phyloP scores from a whole-genome alignment of 257 asterid genomes.

The Dorcoceras hygrometricum region DNA sequence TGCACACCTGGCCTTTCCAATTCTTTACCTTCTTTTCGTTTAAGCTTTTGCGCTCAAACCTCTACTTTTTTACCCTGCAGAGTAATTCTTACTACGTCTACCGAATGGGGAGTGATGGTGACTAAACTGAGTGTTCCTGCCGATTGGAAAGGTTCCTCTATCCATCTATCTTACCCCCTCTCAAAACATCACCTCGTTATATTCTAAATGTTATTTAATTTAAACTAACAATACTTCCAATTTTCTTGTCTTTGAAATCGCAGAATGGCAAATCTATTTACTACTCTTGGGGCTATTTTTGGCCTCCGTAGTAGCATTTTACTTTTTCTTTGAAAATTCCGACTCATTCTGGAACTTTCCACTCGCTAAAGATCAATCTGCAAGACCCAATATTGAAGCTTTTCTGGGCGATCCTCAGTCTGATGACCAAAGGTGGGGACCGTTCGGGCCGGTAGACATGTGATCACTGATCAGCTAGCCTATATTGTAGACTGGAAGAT shows the following conservation, averaged over 20 bases:
- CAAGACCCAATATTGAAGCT: conserved; percentile 41
- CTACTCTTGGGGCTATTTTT: conserved; percentile 74
- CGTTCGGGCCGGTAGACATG: conserved; percentile 49
- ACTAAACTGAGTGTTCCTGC: conserved; percentile 80
- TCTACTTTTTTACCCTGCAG: conserved; percentile 35
- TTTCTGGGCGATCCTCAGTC: conserved; percentile 45
- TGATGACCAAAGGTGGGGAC: conserved; percentile 49
- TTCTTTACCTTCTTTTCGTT: not conserved
- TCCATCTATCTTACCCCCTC: conserved; percentile 5
- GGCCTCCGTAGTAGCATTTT: conserved; percentile 72
- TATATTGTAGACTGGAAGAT: not conserved
- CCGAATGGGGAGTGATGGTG: conserved; percentile 82
- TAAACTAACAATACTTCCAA: not conserved
- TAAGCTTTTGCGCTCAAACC: not conserved
- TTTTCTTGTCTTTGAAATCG: conserved; percentile 22
- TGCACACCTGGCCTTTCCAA: too few relatives aligned
- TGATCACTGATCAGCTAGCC: conserved; percentile 21
- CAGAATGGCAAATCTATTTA: conserved; percentile 95
- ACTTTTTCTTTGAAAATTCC: conserved; percentile 78
- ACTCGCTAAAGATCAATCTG: conserved; percentile 34
- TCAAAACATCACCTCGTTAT: not conserved
- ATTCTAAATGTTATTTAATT: conserved; percentile 10
- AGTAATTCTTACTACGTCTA: conserved; percentile 77
- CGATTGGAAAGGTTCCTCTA: conserved; percentile 90
- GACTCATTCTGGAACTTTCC: conserved; percentile 98